Base-by-base conservation (phyloP, 2,329 filamentous ascomycete species). In the Phyllosticta citriasiana region DNA sequence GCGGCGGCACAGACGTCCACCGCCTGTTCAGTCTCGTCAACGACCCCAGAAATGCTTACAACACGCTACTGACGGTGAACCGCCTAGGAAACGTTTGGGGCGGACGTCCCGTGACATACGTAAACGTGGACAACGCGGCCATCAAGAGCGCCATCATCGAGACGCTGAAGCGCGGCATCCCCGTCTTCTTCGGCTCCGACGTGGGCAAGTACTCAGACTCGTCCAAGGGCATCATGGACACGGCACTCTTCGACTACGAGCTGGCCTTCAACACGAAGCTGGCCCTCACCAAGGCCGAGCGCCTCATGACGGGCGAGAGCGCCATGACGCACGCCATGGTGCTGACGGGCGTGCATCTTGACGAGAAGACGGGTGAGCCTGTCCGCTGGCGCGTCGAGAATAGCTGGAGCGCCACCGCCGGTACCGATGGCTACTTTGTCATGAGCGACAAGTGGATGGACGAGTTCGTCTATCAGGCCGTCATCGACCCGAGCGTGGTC, bases 251-350 rank as follows among this genome's bases (percentile, higher is more conserved):
- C 68, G 87, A 94, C 73, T 94, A 93, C 73, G 83, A 88, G 67
- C 82, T 95, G 1, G 91, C 89, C n/a, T 91, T 96, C 74, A 89
- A 91, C 67, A 81, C 91, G 63, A 80, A 79, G 60, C 80, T 93
- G 8, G 84, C 83, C 19, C 81, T 95, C 82, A 84, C 78, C 68
- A 96, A 96, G 75, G 87, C 88, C 0, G 82, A 90, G 67, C 79
- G 91, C 3, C 77, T 96, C 54, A 78, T 82, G 67, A 87, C 86
- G 0, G 85, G 88, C 10, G 91, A 95, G 75, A 87, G 83, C 59
- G 81, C 84, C 57, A 95, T 96, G 91, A 96, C 91, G 0, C 91
- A 96, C 69, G 91, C 91, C 4, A 96, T 96, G 91, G 89, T 95
- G 0, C 75, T 96, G 64, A 96, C 90, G 2, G 91, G 84, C 0